Percentiles rank a stretch among this genome's conserved stretches.
These are phyloP conservation scores for Penicillium coffeae DNA, from an alignment of 495 filamentous ascomycete genomes.

Conservation along the genomic window DNA sequence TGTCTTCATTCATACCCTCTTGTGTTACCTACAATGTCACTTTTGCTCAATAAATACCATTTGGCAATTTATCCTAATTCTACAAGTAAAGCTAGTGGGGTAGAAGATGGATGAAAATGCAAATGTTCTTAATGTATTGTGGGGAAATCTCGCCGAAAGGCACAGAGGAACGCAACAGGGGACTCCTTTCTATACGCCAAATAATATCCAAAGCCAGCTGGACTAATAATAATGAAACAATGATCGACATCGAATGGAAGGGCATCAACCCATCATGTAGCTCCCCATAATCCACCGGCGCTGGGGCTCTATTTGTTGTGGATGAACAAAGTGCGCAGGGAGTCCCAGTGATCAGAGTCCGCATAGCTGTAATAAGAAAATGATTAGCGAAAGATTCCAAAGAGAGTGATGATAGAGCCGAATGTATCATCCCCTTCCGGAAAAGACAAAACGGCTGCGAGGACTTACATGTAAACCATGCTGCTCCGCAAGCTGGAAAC, in stretches of 20 bases:
- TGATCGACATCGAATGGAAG: not conserved
- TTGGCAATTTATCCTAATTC: no score
- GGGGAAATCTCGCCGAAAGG: not conserved
- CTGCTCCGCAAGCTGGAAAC: conserved; percentile 88
- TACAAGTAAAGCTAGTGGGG: no score
- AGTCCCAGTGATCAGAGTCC: conserved; percentile 80
- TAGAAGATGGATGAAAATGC: no score
- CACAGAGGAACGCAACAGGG: not conserved
- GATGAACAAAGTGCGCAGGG: conserved; percentile 69
- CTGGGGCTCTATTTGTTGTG: conserved; percentile 69
- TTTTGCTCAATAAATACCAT: no score
- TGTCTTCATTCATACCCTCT: conserved; percentile 1
- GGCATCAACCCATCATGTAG: not conserved
- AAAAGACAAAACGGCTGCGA: not conserved
- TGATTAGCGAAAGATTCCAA: conserved; percentile 17
- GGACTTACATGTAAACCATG: conserved; percentile 96
- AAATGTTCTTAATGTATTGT: not conserved
- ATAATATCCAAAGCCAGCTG: conserved; percentile 17
- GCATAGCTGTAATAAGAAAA: conserved; percentile 47
- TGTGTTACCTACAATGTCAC: no score
- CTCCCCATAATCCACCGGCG: not conserved
- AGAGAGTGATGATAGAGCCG: no score
- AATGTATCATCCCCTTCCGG: no score
- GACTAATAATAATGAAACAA: conserved; percentile 8
- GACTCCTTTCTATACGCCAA: conserved; percentile 34